Evolutionary conservation across 1,284 basidiomycete genomes (phyloP).

Genomic region (Puccinia horiana): DNA sequence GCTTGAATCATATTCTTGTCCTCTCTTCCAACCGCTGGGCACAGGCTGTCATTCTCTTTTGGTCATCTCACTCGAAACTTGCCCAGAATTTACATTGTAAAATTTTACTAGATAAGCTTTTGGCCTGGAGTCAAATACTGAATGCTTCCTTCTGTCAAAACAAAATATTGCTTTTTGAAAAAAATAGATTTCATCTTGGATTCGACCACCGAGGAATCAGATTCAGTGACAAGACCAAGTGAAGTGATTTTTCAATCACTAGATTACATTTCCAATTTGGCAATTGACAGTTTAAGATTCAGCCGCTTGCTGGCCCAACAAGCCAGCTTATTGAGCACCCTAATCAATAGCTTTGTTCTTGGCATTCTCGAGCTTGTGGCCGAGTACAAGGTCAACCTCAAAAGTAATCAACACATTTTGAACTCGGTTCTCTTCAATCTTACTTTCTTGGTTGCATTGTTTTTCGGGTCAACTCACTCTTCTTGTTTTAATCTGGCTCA

Average conservation of each 20-base stretch:
- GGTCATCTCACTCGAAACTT: not conserved
- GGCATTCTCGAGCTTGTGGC: not conserved
- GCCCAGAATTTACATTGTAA: not conserved
- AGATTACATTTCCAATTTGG: not conserved
- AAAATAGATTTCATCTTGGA: not conserved
- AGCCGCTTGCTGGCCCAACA: not conserved
- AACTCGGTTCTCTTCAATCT: constrained; percentile 7
- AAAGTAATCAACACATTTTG: not conserved
- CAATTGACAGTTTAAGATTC: not conserved
- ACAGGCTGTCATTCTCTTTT: not conserved
- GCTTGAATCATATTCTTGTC: not conserved
- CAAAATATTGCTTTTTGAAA: not conserved
- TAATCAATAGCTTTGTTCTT: not conserved
- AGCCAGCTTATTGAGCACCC: not conserved
- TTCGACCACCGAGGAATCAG: not conserved
- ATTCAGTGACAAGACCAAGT: not conserved
- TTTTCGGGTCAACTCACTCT: not conserved
- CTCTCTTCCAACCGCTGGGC: not conserved
- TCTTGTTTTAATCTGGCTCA: not conserved
- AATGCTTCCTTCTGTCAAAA: not conserved
- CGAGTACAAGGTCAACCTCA: not conserved
- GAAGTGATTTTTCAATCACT: not conserved
- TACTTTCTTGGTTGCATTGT: not conserved
- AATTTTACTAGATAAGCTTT: not conserved
- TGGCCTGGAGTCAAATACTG: not conserved